phyloP scores from a whole-genome alignment of 2,329 filamentous ascomycete species.

The Aspergillus felis region DNA sequence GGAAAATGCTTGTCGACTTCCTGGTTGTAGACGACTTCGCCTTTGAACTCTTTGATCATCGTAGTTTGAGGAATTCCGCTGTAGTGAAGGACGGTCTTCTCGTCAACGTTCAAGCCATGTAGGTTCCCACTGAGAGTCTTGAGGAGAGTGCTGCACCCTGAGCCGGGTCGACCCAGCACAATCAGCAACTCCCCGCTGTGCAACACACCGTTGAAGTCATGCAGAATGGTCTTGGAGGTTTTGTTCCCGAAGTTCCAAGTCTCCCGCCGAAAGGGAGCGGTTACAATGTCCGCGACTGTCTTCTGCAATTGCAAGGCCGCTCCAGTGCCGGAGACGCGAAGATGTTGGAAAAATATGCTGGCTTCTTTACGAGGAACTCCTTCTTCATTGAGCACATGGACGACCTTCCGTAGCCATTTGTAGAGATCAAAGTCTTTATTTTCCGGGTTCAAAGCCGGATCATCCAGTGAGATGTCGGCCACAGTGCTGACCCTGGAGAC shows the following conservation, averaged over 20 bases:
- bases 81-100: slow-evolving; percentile 71
- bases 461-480: background rate
- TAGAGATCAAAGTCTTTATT: slow-evolving; percentile 6
- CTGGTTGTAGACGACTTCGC: slow-evolving; percentile 34
- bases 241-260: slow-evolving; percentile 11
- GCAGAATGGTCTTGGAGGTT: slow-evolving; percentile 48
- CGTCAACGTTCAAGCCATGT: slow-evolving; percentile 68
- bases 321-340: slow-evolving; percentile 24
- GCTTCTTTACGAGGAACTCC: slow-evolving; percentile 7
- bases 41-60: slow-evolving; percentile 35
- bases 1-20: slow-evolving; percentile 72
- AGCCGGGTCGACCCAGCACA: slow-evolving; percentile 46
- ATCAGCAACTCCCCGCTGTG: slow-evolving; percentile 49
- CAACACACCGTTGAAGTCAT: slow-evolving; percentile 57
- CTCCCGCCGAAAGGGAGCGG: slow-evolving; percentile 16
- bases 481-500: background rate
- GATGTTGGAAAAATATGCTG: slow-evolving; percentile 20
- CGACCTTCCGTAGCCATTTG: slow-evolving; percentile 3
- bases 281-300: slow-evolving; percentile 17
- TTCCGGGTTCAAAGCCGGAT: slow-evolving; percentile 4
- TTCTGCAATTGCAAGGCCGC: slow-evolving; percentile 23
- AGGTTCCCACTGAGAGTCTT: slow-evolving; percentile 80
- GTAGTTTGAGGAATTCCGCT: slow-evolving; percentile 51
- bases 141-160: slow-evolving; percentile 69
- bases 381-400: background rate